Base-by-base conservation (phyloP, 805 yeast genomes). In the Metschnikowia orientalis region DNA sequence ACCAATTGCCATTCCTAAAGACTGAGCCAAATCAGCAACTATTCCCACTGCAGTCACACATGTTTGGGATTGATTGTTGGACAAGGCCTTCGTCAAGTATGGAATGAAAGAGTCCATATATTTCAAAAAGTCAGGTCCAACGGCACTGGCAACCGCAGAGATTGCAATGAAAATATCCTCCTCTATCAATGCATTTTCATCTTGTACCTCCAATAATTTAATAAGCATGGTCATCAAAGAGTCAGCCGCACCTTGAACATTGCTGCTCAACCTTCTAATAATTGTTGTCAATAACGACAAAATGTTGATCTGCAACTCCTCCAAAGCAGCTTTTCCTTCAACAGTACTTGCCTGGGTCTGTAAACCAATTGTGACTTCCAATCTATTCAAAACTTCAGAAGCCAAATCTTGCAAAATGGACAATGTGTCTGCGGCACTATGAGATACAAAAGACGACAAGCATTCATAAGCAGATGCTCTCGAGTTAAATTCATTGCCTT, bases 381-480 rank as follows among this genome's bases (percentile, higher is more conserved):
- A 69, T 47, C 95, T 77, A 38, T 62, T 63, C 52, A 90, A 68
- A 16, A 81, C 79, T 47, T 81, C 89, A 6, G 77, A 63, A 2
- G 96, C 94, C 45, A 90, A 74, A 28, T 71, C 68, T 40, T 82
- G 79, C 22, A 89, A 80, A 15, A 78, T 59, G 22, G 75, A 77
- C 57, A 83, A 69, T 24, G 82, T 82, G 50, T 77, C 84, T 27
- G 69, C 70, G 5, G 94, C 77, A 51, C 90, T 72, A 57, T 74
- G 82, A 29, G 79, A 71, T 15, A 90, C 95, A 52, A 89, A 66
- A 0, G 90, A 71, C 2, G 95, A 79, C 45, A 92, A 65, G 0
- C 97, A 95, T 61, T 94, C 96, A 57, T 87, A 92, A 2, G 97
- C 95, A n/a, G 97, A 87, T 2, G 97, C 90, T 54, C 97, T 75